Base-by-base conservation (phyloP, 2,329 filamentous ascomycete species). In the Cladosporium sp. region DNA sequence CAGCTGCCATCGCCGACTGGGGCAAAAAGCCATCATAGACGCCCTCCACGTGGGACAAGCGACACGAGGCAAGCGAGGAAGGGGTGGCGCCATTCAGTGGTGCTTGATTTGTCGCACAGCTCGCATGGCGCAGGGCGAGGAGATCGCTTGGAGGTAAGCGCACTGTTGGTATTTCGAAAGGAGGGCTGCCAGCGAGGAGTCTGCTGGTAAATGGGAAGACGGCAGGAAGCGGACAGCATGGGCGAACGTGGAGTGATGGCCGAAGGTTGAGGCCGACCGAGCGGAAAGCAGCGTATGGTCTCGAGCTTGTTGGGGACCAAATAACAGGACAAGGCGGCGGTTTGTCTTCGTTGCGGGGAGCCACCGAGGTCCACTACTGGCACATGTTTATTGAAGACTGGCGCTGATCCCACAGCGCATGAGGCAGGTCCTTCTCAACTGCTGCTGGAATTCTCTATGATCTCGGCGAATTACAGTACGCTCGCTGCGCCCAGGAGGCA, bases 201-300 rank as follows among this genome's bases (percentile, higher is more conserved):
- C 7, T 31, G 52, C 18, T 33, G 55, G 55, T 28, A 23, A 40
- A 57, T 55, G 28, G 28, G 11, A 35, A 57, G 1, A 35, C 33
- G 55, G 55, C 16, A 57, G 31, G 29, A 57, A 21, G 55, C 55
- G 55, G 55, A 31, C 55, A 28, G 31, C 14, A 2, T 40, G 33
- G 23, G 55, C 55, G 31, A 57, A 57, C n/a, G 55, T 40, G 55
- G 55, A 57, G 55, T 37, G 33, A 57, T 23, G 33, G 33, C 55
- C 55, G 55, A 57, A 57, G 55, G 55, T 57, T 57, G 55, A 57
- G 55, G 55, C 49, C 33, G 33, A 31, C 33, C 33, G 23, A 57
- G 55, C 55, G 55, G 33, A 40, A 26, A 12, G 31, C 6, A 37
- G 33, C 55, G 31, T 14, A n/a, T 23, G 33, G 16, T 33, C 31